A percentile compares a stretch with the other conserved stretches of the same genome.
phyloP scores from a whole-genome alignment of 2,329 filamentous ascomycete species.

The Apiospora marii region DNA sequence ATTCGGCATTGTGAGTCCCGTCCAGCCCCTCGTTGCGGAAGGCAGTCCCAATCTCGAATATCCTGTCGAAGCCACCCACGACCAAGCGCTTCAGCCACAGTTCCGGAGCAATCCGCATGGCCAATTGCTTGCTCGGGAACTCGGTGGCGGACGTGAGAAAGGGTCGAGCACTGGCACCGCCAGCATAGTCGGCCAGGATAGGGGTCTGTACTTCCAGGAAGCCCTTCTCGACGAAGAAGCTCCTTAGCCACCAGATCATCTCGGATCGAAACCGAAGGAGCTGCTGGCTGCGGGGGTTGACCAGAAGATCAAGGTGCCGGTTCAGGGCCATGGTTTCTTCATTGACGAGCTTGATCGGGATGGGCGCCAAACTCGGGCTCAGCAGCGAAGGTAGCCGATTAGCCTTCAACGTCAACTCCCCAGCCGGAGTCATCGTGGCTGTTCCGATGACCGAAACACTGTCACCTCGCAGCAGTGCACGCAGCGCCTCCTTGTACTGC shows the following conservation, averaged over 20 bases:
- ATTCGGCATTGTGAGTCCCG: conserved; percentile 94
- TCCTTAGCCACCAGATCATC: conserved; percentile 77
- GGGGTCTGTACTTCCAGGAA: conserved; percentile 94
- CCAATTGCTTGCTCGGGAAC: conserved; percentile 74
- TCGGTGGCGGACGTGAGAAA: conserved; percentile 84
- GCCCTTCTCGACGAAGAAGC: conserved; percentile 72
- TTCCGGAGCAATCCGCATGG: conserved; percentile 90
- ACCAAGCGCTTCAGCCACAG: conserved; percentile 93
- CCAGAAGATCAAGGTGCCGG: conserved; percentile 86
- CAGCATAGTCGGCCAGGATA: conserved; percentile 80
- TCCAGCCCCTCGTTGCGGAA: conserved; percentile 96
- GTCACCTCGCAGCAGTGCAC: conserved; percentile 80
- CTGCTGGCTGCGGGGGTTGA: conserved; percentile 73
- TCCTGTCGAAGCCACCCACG: conserved; percentile 83
- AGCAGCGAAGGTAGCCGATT: conserved; percentile 74
- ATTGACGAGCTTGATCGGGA: conserved; percentile 76
- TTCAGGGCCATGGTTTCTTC: conserved; percentile 76
- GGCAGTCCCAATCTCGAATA: conserved; percentile 92
- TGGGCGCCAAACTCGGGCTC: conserved; percentile 79
- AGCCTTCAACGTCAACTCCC: conserved; percentile 78
- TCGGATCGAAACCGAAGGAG: conserved; percentile 76
- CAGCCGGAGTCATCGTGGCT: conserved; percentile 73
- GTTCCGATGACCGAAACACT: conserved; percentile 71
- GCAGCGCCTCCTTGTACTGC: conserved; percentile 67
- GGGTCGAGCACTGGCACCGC: conserved; percentile 87